Base-by-base conservation (phyloP, 306 rosid genomes). In the Fragaria ananassa region DNA sequence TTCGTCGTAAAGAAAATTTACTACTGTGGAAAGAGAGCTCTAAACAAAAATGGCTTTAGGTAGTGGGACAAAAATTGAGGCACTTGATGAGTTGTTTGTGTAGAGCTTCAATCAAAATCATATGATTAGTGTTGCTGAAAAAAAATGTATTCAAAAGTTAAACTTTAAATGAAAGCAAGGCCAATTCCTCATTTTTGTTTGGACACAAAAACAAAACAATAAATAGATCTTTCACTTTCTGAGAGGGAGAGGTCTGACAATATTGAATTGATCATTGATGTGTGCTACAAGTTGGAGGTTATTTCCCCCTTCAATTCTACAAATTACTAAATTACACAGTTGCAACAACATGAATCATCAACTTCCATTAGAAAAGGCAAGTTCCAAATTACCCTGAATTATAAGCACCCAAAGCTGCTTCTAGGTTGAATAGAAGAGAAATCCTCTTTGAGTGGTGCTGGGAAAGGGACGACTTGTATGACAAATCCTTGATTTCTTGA, bases 301-400 rank as follows among this genome's bases (percentile, higher is more conserved):
- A 57, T 62, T 62, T 53, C 79, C 62, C 21, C 34, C 62, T 60
- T 74, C 84, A 70, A 54, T 80, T 69, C 63, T 75, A 83, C 80
- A 72, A 41, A 39, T 29, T 70, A 50, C 67, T 54, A 80, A 68
- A 76, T 29, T 74, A 78, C 82, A 85, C 68, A 68, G n/a, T 64
- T 5, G 49, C 68, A 72, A 74, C 70, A 71, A 41, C 27, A 80
- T 37, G 80, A 74, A 73, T 71, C 82, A 58, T 74, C 81, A 70
- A 71, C 71, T 70, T 75, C 75, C 19, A 67, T 50, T 3, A 54
- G 63, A 74, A 75, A 69, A 72, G 73, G 66, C 56, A 81, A 76
- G 23, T 29, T 66, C 34, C 27, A 15, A 75, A 18, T 66, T 64
- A 62, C 50, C 66, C 46, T 14, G 67, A 71, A 39, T 73, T 74